phyloP scores from a whole-genome alignment of 768 basidiomycete genomes.

The Hygrocybe punicea region DNA sequence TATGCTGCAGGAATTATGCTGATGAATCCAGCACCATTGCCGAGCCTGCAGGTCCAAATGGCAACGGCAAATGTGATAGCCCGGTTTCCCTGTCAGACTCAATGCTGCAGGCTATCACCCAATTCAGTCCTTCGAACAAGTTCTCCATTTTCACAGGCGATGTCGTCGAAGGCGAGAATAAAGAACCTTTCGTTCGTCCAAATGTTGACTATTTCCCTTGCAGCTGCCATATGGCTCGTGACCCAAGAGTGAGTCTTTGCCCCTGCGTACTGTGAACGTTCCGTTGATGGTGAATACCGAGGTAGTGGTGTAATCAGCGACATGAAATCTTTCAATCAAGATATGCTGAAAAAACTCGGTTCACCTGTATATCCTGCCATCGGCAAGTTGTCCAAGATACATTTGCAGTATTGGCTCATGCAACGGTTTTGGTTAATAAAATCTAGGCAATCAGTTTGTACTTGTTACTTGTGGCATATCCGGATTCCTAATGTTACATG shows the following conservation, averaged over 20 bases:
- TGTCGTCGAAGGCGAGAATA: slow-evolving; percentile 51
- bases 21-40: slow-evolving; percentile 37
- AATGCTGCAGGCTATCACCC: slow-evolving; percentile 43
- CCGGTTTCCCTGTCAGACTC: slow-evolving; percentile 47
- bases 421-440: not conserved
- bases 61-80: slow-evolving; percentile 52
- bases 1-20: slow-evolving; percentile 56
- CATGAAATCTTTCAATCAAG: slow-evolving; percentile 44
- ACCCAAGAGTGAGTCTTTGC: slow-evolving; percentile 36
- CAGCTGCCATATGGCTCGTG: slow-evolving; percentile 52
- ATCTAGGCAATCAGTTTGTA: slow-evolving; percentile 51
- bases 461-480: not conserved
- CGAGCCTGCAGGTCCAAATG: slow-evolving; percentile 48
- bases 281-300: not conserved
- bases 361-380: slow-evolving; percentile 48
- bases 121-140: slow-evolving; percentile 31
- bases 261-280: not conserved
- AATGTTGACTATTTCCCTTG: not conserved
- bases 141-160: slow-evolving; percentile 67
- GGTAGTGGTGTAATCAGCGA: slow-evolving; percentile 44
- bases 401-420: not conserved
- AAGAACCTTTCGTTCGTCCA: not conserved
- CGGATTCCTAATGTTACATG: not conserved
- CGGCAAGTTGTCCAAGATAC: slow-evolving; percentile 31
- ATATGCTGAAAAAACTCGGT: slow-evolving; percentile 41